Evolutionary conservation across 1,284 basidiomycete species (phyloP).

Genomic region (Mycena sp.): DNA sequence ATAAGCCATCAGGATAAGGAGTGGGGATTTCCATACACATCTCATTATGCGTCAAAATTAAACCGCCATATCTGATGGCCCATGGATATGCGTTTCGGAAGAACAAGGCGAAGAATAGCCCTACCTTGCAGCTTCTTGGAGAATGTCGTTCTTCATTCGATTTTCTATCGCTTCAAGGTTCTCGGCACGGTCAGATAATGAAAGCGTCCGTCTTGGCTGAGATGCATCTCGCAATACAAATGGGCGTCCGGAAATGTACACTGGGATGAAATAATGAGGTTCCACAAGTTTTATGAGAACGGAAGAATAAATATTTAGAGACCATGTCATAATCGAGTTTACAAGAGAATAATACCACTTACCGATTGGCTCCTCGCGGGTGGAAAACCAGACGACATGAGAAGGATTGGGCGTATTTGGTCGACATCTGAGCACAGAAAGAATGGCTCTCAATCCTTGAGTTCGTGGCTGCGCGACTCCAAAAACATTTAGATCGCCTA

Average conservation of each 20-base stretch:
- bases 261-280: conserved; percentile 46
- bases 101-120: conserved; percentile 30
- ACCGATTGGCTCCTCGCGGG: conserved; percentile 86
- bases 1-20: neutral
- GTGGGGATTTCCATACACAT: conserved; percentile 56
- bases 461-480: conserved; percentile 96
- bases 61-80: conserved; percentile 79
- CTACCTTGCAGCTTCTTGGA: conserved; percentile 86
- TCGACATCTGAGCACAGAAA: conserved; percentile 87
- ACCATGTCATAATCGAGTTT: too few relatives aligned
- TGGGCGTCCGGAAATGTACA: conserved; percentile 94
- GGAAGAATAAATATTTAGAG: too few relatives aligned
- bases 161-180: conserved; percentile 96
- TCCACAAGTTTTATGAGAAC: conserved; percentile 2
- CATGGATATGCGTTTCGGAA: conserved; percentile 3
- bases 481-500: conserved; percentile 86
- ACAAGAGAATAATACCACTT: conserved; percentile 36
- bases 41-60: conserved; percentile 95
- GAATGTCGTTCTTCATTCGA: conserved; percentile 91
- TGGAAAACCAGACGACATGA: conserved; percentile 87
- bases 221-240: conserved; percentile 96
- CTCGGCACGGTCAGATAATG: conserved; percentile 91
- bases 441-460: conserved; percentile 90
- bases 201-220: conserved; percentile 83
- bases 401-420: conserved; percentile 70